These are phyloP conservation scores for Aspergillus bombycis DNA, from an alignment of 2,329 filamentous ascomycete species.

Conservation along the genomic window DNA sequence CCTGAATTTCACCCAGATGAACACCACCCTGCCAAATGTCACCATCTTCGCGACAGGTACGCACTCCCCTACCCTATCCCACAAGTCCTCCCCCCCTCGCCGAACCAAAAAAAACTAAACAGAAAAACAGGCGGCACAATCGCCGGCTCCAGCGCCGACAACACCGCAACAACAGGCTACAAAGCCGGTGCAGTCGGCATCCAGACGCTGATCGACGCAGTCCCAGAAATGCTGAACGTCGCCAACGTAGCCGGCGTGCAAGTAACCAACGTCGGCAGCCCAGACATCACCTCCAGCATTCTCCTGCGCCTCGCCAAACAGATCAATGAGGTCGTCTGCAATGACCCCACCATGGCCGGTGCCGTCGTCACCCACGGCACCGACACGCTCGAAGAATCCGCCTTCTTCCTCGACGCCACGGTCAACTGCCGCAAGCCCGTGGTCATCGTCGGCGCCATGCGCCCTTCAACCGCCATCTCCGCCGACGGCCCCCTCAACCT, in stretches of 20 bases:
- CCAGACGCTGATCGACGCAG: slow-evolving; percentile 27
- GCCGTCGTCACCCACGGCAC: slow-evolving; percentile 64
- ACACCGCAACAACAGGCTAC: slow-evolving; percentile 32
- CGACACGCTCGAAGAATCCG: slow-evolving; percentile 66
- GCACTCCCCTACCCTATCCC: not conserved
- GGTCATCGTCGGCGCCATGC: slow-evolving; percentile 65
- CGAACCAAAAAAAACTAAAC: not conserved
- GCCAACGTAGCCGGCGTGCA: slow-evolving; percentile 33
- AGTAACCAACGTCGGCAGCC: slow-evolving; percentile 31
- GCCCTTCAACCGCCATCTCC: slow-evolving; percentile 63
- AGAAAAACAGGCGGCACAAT: slow-evolving; percentile 28
- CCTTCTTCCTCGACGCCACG: slow-evolving; percentile 65
- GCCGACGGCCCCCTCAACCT: slow-evolving; percentile 68
- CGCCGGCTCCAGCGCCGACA: slow-evolving; percentile 28
- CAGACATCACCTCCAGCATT: slow-evolving; percentile 27
- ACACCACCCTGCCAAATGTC: slow-evolving; percentile 29
- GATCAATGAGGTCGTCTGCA: slow-evolving; percentile 26
- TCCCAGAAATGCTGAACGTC: slow-evolving; percentile 30
- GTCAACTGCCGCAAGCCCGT: slow-evolving; percentile 62
- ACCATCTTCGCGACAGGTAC: slow-evolving; percentile 30
- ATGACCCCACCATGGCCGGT: slow-evolving; percentile 27
- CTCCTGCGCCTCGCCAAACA: slow-evolving; percentile 27
- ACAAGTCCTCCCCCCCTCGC: not conserved
- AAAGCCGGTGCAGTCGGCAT: slow-evolving; percentile 28
- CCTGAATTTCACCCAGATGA: slow-evolving; percentile 31